These are phyloP conservation scores for Epichloe gansuensis DNA, from an alignment of 2,329 filamentous ascomycete species.

Conservation along the genomic window DNA sequence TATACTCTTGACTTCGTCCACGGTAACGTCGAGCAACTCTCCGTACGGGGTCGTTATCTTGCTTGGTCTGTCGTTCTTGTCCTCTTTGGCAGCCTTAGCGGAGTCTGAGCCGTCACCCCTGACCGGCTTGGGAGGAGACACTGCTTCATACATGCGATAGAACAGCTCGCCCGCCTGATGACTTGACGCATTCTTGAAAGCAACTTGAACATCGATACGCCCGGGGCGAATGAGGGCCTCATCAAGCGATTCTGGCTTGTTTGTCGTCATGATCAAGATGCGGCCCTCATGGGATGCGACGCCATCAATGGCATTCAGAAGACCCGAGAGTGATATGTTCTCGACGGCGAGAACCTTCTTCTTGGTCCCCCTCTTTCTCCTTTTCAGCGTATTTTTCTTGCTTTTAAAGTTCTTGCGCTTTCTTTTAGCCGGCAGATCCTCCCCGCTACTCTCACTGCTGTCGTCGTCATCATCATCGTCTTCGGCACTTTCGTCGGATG, in stretches of 20 bases:
- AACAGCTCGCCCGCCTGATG: slow-evolving; percentile 46
- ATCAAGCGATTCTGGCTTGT: slow-evolving; percentile 61
- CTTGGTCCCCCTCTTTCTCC: slow-evolving; percentile 9
- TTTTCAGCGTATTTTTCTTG: slow-evolving; percentile 8
- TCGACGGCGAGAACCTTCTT: slow-evolving; percentile 12
- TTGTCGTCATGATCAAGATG: slow-evolving; percentile 74
- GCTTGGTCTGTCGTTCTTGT: slow-evolving; percentile 1
- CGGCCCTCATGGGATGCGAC: slow-evolving; percentile 69
- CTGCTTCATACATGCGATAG: slow-evolving; percentile 44
- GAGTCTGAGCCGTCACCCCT: not conserved
- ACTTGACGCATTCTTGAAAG: slow-evolving; percentile 46
- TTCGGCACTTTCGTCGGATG: slow-evolving; percentile 2
- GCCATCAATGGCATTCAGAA: slow-evolving; percentile 76
- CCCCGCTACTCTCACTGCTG: slow-evolving; percentile 15
- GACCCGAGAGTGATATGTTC: slow-evolving; percentile 62
- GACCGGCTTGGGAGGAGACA: slow-evolving; percentile 2
- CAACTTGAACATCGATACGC: slow-evolving; percentile 57
- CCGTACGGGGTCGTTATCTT: not conserved
- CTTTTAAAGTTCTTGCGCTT: not conserved
- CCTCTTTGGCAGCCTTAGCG: not conserved
- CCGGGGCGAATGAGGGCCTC: slow-evolving; percentile 63
- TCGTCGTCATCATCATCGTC: slow-evolving; percentile 6
- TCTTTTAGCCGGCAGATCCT: slow-evolving; percentile 11
- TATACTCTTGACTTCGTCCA: slow-evolving; percentile 30
- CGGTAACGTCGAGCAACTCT: slow-evolving; percentile 19